Conservation (phyloP, 176 grass and related monocot species). For the Avena sativa region DNA sequence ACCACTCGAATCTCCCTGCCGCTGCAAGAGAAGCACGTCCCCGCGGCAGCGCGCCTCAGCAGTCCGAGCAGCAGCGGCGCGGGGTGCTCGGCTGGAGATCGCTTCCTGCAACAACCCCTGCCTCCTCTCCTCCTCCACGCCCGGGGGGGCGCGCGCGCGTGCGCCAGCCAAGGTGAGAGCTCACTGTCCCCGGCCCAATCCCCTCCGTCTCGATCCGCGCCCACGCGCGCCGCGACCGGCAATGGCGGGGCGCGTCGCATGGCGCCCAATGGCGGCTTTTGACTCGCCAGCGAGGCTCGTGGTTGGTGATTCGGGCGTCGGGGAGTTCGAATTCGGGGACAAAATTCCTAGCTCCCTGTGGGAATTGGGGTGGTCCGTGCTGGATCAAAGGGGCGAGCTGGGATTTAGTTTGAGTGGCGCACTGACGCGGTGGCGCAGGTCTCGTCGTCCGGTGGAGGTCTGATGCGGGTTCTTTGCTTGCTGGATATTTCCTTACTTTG, state of each 20-base stretch:
- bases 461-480: constrained; percentile 22
- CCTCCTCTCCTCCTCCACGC: not conserved
- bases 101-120: constrained; percentile 13
- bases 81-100: constrained; percentile 43
- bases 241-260: constrained; percentile 32
- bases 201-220: constrained; percentile 34
- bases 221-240: constrained; percentile 15
- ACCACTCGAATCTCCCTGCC: not conserved
- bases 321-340: constrained; percentile 44
- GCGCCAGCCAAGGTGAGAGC: constrained; percentile 51
- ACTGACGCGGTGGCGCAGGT: not conserved
- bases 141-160: not conserved
- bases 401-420: constrained; percentile 30
- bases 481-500: constrained; percentile 17
- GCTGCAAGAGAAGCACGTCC: constrained; percentile 10
- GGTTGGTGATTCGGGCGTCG: constrained; percentile 20
- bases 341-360: constrained; percentile 16
- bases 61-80: constrained; percentile 19
- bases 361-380: constrained; percentile 41
- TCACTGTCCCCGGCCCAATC: constrained; percentile 27
- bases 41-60: not conserved
- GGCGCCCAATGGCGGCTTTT: constrained; percentile 42
- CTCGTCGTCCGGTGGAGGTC: constrained; percentile 12
- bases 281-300: not conserved
- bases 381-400: constrained; percentile 44